These are phyloP conservation scores for Aspergillus cejpii DNA, from an alignment of 2,329 filamentous ascomycete genomes.

Conservation along the genomic window DNA sequence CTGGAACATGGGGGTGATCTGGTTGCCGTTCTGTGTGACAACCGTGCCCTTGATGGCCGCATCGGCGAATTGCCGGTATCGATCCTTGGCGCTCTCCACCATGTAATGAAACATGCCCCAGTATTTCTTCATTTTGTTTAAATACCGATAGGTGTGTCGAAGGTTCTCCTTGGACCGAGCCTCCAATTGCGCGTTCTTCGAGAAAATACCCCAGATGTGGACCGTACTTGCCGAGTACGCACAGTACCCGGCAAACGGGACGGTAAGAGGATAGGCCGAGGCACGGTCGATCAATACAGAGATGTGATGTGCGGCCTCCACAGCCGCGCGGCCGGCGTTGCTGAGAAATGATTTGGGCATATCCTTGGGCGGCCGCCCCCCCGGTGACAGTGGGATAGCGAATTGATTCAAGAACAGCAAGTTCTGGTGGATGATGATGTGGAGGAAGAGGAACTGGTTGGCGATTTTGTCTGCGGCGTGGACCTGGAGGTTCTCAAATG, in stretches of 20 bases:
- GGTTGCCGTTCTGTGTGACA: constrained; percentile 30
- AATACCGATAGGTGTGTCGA: constrained; percentile 78
- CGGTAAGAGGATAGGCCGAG: constrained; percentile 71
- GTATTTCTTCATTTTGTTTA: constrained; percentile 91
- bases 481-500: constrained; percentile 70
- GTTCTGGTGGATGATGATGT: constrained; percentile 84
- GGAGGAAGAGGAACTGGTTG: constrained; percentile 87
- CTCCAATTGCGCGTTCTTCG: constrained; percentile 69
- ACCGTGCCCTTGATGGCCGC: constrained; percentile 61
- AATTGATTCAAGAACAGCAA: constrained; percentile 85
- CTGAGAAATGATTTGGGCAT: constrained; percentile 72
- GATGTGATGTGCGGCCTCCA: constrained; percentile 78
- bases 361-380: constrained; percentile 58
- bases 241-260: constrained; percentile 90
- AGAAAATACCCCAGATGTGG: constrained; percentile 89
- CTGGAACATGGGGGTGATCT: constrained; percentile 68
- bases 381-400: constrained; percentile 63
- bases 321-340: constrained; percentile 66
- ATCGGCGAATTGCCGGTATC: constrained; percentile 79
- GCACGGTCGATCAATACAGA: constrained; percentile 76
- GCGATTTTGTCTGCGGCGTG: constrained; percentile 79
- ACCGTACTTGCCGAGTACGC: constrained; percentile 89
- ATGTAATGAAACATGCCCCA: constrained; percentile 99
- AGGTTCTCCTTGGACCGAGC: constrained; percentile 74
- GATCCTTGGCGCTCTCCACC: constrained; percentile 82